These are phyloP conservation scores for Sparassis latifolia DNA, from an alignment of 1,284 basidiomycete species.

Conservation along the genomic window DNA sequence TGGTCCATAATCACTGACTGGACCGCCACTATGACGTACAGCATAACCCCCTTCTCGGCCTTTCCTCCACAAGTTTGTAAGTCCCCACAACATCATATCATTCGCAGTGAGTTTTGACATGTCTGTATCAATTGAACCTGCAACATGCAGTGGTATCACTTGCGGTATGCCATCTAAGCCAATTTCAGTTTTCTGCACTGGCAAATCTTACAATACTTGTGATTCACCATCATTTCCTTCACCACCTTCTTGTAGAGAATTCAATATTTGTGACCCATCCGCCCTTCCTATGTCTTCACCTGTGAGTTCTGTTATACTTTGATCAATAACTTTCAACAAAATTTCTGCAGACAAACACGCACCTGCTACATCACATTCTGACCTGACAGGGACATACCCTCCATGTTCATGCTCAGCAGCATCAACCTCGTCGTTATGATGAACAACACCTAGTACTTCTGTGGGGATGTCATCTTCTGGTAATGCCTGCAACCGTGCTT, in stretches of 20 bases:
- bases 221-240: no score
- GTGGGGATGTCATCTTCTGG: conserved; percentile 28
- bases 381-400: conserved; percentile 24
- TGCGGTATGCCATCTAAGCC: not conserved
- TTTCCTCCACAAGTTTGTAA: conserved; percentile 13
- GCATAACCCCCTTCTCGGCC: conserved; percentile 12
- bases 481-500: conserved; percentile 16
- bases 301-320: no score
- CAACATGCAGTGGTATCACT: conserved; percentile 12
- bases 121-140: conserved; percentile 11
- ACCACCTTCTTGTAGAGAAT: no score
- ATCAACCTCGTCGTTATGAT: conserved; percentile 13
- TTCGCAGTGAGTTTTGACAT: conserved; percentile 1
- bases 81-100: conserved; percentile 9
- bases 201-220: no score
- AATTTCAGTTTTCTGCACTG: no score
- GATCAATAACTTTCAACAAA: no score
- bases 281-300: no score
- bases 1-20: conserved; percentile 8
- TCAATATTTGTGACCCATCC: no score
- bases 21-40: conserved; percentile 7
- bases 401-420: conserved; percentile 20
- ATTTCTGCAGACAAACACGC: no score
- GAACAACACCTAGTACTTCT: conserved; percentile 18
- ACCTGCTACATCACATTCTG: no score